Base-by-base conservation (phyloP, 106 monocot species). In the Allium sativum region DNA sequence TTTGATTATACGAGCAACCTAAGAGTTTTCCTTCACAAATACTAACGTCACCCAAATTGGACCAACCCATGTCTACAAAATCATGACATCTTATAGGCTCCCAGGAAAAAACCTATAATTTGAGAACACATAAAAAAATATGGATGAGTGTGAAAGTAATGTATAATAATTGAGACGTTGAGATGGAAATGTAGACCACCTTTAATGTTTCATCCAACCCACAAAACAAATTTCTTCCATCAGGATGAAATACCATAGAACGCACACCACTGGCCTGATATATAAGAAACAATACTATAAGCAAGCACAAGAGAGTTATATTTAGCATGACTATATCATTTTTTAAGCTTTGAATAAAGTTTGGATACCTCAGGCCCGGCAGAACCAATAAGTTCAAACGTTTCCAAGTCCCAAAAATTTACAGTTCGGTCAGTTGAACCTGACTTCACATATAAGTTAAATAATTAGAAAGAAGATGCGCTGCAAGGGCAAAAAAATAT, bases 311-410 rank as follows among this genome's bases (percentile, higher is more conserved):
- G 2, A 31, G 31, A 31, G 31, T 31, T 31, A 31, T 31, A 31
- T 31, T 31, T 0, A 31, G 31, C 31, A 31, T 31, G 31, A 31
- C 31, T 31, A 31, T 31, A 2, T 31, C 0, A 5, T 31, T 31
- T 31, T 31, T 31, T 31, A 31, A 31, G 31, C 31, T 31, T 31
- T 5, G 5, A 31, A 31, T 31, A 31, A 31, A 31, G 31, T 31
- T 31, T 5, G 31, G 31, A 31, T 83, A 94, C 94, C 89, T 94
- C 86, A 55, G 94, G 86, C 45, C 83, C 89, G 53, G 86, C 62
- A 70, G 94, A 89, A 77, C 94, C 94, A 48, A 90, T 94, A 18
- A 94, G 71, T 65, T 94, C 94, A 81, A 94, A 94, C 31, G 94
- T 94, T 81, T 94, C 92, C 48, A 92, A 71, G 73, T 92, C 92